These are phyloP conservation scores for Luvunga scandens DNA, from an alignment of 345 rosid genomes.

Conservation along the genomic window DNA sequence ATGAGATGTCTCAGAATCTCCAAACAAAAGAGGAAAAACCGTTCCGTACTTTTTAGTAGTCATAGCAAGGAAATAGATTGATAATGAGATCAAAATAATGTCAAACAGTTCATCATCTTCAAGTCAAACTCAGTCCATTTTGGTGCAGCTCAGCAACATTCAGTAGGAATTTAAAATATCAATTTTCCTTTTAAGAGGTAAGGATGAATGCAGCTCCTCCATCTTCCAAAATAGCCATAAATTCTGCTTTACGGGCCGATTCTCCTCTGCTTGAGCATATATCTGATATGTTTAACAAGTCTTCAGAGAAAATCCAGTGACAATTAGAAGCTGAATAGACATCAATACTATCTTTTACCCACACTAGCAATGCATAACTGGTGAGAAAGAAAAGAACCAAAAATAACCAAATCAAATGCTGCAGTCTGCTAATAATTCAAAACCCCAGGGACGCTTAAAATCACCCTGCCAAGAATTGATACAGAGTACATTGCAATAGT, in stretches of 20 bases:
- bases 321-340: conserved; percentile 78
- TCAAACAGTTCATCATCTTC: conserved; percentile 73
- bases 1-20: conserved; percentile 40
- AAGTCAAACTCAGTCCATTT: conserved; percentile 96
- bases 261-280: conserved; percentile 64
- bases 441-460: neutral
- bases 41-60: conserved; percentile 25
- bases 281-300: conserved; percentile 53
- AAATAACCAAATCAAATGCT: conserved; percentile 7
- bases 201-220: conserved; percentile 32
- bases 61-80: conserved; percentile 42
- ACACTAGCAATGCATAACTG: conserved; percentile 18
- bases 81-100: conserved; percentile 59
- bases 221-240: conserved; percentile 20
- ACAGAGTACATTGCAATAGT: conserved; percentile 70
- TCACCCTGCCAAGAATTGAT: conserved; percentile 91
- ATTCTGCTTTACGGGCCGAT: conserved; percentile 40
- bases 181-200: conserved; percentile 50
- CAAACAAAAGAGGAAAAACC: conserved; percentile 25
- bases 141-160: conserved; percentile 76
- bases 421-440: neutral
- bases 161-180: conserved; percentile 54
- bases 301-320: conserved; percentile 96
- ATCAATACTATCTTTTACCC: conserved; percentile 94
- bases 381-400: conserved; percentile 8